Evolutionary conservation across 2,329 filamentous ascomycete genomes (phyloP).

Genomic region (Diplodia seriata): DNA sequence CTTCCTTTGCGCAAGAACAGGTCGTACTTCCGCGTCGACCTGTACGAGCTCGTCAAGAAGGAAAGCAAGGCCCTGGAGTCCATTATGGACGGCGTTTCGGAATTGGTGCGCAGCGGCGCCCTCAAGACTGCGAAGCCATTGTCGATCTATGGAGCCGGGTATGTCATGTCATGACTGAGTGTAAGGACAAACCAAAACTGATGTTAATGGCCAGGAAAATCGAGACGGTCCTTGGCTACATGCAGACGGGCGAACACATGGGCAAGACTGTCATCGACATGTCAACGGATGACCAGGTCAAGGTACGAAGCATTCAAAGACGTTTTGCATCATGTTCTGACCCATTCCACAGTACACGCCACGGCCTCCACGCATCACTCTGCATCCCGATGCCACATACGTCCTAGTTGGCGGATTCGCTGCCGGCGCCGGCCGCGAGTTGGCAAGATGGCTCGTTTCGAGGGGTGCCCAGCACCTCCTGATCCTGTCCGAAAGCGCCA

Average conservation of each 20-base stretch:
- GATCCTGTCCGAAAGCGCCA: constrained; percentile 14
- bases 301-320: neutral
- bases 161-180: neutral
- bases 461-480: constrained; percentile 29
- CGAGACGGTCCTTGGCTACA: neutral
- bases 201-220: neutral
- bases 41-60: constrained; percentile 24
- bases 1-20: constrained; percentile 26
- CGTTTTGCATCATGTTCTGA: neutral
- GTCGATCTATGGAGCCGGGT: neutral
- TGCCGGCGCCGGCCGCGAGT: constrained; percentile 23
- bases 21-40: constrained; percentile 23
- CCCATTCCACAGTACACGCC: neutral
- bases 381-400: neutral
- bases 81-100: neutral
- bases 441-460: constrained; percentile 30
- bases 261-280: constrained; percentile 35
- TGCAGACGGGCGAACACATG: constrained; percentile 33
- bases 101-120: neutral
- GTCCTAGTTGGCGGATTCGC: constrained; percentile 33
- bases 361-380: neutral
- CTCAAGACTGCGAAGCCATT: neutral
- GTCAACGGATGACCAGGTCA: neutral
- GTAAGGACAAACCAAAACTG: neutral
- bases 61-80: neutral